Evolutionary conservation across 1,284 basidiomycete species (phyloP).

Genomic region (Mixia osmundae): DNA sequence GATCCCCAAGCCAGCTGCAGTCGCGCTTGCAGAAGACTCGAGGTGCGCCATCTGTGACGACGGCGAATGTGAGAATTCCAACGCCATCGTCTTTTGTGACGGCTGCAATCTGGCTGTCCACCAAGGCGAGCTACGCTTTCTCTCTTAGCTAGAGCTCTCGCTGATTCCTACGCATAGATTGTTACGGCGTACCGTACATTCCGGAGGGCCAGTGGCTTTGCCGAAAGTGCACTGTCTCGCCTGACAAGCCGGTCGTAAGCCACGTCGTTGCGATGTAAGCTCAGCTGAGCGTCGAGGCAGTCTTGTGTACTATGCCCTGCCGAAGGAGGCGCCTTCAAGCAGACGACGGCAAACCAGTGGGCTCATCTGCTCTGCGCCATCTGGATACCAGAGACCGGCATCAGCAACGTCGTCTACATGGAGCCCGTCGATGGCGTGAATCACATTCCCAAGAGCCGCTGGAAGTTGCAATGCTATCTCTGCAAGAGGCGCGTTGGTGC

Average conservation of each 20-base stretch:
- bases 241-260: constrained; percentile 77
- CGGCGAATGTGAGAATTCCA: constrained; percentile 92
- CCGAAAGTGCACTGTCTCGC: constrained; percentile 91
- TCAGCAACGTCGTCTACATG: constrained; percentile 93
- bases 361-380: constrained; percentile 91
- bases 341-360: constrained; percentile 82
- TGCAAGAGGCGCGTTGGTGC: constrained; percentile 66
- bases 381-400: constrained; percentile 87
- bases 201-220: constrained; percentile 99
- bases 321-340: constrained; percentile 95
- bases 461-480: constrained; percentile 78
- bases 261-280: not conserved
- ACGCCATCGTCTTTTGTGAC: constrained; percentile 98
- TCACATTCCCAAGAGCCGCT: constrained; percentile 65
- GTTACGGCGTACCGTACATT: constrained; percentile 97
- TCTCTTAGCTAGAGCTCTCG: not conserved
- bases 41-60: constrained; percentile 95
- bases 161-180: constrained; percentile 34
- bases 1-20: constrained; percentile 58
- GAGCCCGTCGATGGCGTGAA: constrained; percentile 87
- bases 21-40: constrained; percentile 70
- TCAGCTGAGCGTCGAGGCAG: constrained; percentile 25
- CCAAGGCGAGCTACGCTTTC: constrained; percentile 38
- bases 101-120: constrained; percentile 97
- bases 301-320: constrained; percentile 84